Evolutionary conservation across 2,329 filamentous ascomycete genomes (phyloP).

Genomic region (Fusarium haematococcum): DNA sequence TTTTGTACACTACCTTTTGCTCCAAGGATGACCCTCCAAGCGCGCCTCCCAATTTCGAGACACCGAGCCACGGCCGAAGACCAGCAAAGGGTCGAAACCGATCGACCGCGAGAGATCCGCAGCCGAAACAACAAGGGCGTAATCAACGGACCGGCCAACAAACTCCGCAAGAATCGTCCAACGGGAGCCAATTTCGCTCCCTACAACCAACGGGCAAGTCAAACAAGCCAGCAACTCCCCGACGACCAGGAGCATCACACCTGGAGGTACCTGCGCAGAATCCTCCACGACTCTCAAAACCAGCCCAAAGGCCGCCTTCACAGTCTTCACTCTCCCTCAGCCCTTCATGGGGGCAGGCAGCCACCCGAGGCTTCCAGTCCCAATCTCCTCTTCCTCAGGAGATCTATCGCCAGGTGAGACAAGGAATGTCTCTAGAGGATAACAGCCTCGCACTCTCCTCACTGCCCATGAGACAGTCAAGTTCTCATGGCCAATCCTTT

Average conservation of each 20-base stretch:
- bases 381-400: not conserved
- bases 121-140: constrained; percentile 8
- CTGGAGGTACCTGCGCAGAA: not conserved
- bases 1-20: constrained; percentile 34
- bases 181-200: not conserved
- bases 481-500: not conserved
- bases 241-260: not conserved
- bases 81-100: not conserved
- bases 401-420: not conserved
- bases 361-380: not conserved
- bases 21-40: constrained; percentile 21
- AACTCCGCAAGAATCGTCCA: not conserved
- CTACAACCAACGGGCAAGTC: not conserved
- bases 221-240: not conserved
- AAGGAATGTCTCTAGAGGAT: not conserved
- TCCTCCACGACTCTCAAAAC: not conserved
- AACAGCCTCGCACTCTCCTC: not conserved
- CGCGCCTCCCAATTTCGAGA: constrained; percentile 5
- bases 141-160: not conserved
- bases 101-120: not conserved
- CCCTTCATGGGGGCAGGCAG: not conserved
- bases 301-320: not conserved
- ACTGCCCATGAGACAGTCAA: not conserved
- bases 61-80: not conserved
- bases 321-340: not conserved